These are phyloP conservation scores for Termitomyces sp. DNA, from an alignment of 768 basidiomycete species.

Conservation along the genomic window DNA sequence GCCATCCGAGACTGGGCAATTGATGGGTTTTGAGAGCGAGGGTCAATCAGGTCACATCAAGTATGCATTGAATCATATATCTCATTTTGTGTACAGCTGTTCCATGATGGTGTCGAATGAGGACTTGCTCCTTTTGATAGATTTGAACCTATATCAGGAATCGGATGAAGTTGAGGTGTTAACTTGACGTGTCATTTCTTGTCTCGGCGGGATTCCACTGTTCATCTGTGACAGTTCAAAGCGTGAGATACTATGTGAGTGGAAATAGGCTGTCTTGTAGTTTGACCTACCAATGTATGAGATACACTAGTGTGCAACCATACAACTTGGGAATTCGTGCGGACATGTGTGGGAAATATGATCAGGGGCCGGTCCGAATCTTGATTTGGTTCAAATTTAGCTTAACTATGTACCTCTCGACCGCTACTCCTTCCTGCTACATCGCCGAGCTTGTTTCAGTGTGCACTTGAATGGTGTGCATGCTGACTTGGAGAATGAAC, in stretches of 20 bases:
- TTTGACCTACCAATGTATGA: no score
- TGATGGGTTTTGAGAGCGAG: constrained; percentile 7
- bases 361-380: not conserved
- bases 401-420: no score
- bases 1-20: constrained; percentile 5
- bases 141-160: not conserved
- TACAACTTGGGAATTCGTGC: no score
- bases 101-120: constrained; percentile 6
- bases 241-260: not conserved
- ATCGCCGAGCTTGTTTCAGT: not conserved
- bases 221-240: not conserved
- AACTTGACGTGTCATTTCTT: not conserved
- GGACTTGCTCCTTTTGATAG: constrained; percentile 14
- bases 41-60: constrained; percentile 10
- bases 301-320: not conserved
- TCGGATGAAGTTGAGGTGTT: not conserved
- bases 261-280: not conserved
- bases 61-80: not conserved
- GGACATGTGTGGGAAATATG: not conserved
- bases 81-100: constrained; percentile 9
- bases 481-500: not conserved
- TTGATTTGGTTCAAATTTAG: no score
- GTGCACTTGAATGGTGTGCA: not conserved
- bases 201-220: not conserved
- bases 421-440: no score